Evolutionary conservation across 202 grass and related monocot genomes (phyloP).

Genomic region (Cymbopogon flexuosus): DNA sequence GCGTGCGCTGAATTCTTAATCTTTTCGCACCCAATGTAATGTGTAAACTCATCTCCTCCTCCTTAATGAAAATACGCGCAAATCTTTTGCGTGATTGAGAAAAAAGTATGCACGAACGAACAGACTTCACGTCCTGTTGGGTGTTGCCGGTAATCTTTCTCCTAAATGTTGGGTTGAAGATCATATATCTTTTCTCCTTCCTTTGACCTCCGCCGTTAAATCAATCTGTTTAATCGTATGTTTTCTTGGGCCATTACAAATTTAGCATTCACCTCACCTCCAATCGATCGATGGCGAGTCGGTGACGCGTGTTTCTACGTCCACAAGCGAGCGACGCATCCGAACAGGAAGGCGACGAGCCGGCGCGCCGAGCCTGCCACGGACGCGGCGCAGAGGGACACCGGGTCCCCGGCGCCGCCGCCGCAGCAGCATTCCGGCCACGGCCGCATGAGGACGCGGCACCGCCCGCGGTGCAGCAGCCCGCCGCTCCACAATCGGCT

Average conservation of each 20-base stretch:
- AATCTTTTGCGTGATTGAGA: too few species aligned
- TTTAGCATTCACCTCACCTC: neutral
- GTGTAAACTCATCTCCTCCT: too few species aligned
- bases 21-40: too few species aligned
- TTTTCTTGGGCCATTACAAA: neutral
- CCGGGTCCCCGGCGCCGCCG: constrained; percentile 4
- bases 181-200: neutral
- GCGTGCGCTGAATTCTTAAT: too few species aligned
- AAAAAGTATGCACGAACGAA: too few species aligned
- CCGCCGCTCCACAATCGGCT: constrained; percentile 30
- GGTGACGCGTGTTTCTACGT: neutral
- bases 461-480: constrained; percentile 28
- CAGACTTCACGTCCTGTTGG: too few species aligned
- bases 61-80: too few species aligned
- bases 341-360: constrained; percentile 17
- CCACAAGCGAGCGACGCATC: constrained; percentile 28
- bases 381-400: constrained; percentile 18
- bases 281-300: neutral
- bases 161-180: too few species aligned
- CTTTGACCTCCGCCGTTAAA: neutral
- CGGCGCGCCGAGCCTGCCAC: constrained; percentile 17
- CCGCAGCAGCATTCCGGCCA: neutral
- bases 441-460: constrained; percentile 30
- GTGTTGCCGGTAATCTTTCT: too few species aligned
- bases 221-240: neutral